Percentiles rank a stretch among this genome's conserved stretches.
Conservation (phyloP, 495 filamentous ascomycete species). For the Hypoxylon rickii region DNA sequence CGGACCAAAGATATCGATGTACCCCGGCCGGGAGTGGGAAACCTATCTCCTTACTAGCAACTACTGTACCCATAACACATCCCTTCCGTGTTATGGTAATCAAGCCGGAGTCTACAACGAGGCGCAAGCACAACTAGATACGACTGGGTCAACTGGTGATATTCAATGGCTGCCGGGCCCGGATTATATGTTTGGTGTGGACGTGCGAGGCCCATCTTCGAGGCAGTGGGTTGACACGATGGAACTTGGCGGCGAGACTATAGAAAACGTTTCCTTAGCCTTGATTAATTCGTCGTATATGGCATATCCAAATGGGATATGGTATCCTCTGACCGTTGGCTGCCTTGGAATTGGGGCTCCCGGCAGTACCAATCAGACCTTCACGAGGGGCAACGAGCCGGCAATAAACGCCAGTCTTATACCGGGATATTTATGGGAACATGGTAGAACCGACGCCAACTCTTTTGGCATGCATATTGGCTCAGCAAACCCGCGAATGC, state of each 20-base stretch:
- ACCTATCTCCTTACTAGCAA: conserved; percentile 35
- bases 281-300: conserved; percentile 29
- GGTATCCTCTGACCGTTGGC: conserved; percentile 42
- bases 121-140: conserved; percentile 32
- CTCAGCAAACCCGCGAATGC: conserved; percentile 44
- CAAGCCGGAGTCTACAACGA: conserved; percentile 36
- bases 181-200: conserved; percentile 33
- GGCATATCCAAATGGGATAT: conserved; percentile 39
- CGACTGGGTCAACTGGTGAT: conserved; percentile 26
- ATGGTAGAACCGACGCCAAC: conserved; percentile 49
- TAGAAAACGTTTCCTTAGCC: conserved; percentile 33
- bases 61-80: conserved; percentile 34
- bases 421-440: conserved; percentile 40
- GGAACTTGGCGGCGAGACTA: conserved; percentile 19
- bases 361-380: conserved; percentile 37
- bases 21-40: conserved; percentile 40
- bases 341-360: conserved; percentile 45
- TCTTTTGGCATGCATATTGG: conserved; percentile 61
- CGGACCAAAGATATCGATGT: conserved; percentile 39
- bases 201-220: conserved; percentile 17
- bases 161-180: conserved; percentile 24
- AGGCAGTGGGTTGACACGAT: conserved; percentile 34
- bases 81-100: conserved; percentile 30
- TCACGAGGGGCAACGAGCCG: conserved; percentile 25
- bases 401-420: conserved; percentile 41